Evolutionary conservation across 345 rosid genomes (phyloP).

Genomic region (Pseudoturritis turrita): DNA sequence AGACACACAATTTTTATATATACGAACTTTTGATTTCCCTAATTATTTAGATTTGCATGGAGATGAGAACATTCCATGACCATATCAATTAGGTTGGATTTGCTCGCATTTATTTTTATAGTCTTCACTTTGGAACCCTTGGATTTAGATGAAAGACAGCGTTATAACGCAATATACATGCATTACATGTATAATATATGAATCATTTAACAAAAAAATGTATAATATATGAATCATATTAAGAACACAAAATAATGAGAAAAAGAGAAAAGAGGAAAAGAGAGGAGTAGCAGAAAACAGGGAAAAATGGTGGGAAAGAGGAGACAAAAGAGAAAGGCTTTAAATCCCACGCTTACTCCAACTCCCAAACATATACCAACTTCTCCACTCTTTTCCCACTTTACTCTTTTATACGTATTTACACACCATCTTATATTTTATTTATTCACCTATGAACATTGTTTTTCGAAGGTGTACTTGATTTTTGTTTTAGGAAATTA

Average conservation of each 20-base stretch:
- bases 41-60: background rate
- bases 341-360: constrained; percentile 42
- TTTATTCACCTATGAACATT: background rate
- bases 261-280: constrained; percentile 9
- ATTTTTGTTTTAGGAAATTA: background rate
- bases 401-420: background rate
- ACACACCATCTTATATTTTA: background rate
- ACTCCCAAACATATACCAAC: constrained; percentile 36
- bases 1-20: background rate
- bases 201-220: no score
- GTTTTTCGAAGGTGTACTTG: background rate
- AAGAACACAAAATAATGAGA: background rate
- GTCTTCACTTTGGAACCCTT: background rate
- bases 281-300: constrained; percentile 39
- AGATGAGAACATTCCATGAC: background rate
- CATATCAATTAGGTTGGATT: background rate
- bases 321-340: constrained; percentile 41
- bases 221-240: background rate
- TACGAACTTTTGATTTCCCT: background rate
- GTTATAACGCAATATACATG: background rate
- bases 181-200: background rate
- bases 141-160: background rate
- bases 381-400: constrained; percentile 26
- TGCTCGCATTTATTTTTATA: background rate
- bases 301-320: constrained; percentile 40